phyloP scores from a whole-genome alignment of 1,139 yeast species.

The Taphrina wiesneri region DNA sequence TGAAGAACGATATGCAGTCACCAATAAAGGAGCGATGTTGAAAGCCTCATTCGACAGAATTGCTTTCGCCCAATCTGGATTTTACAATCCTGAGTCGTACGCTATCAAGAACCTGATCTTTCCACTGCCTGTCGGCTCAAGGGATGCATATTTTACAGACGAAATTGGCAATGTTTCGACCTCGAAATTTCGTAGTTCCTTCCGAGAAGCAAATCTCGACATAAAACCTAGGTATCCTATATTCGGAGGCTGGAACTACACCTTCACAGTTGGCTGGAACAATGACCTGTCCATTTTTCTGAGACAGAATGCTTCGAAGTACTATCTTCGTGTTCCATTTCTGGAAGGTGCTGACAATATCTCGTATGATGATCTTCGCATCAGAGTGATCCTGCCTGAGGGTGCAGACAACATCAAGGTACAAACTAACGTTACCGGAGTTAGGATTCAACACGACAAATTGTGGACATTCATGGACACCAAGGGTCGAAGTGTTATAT shows the following conservation, averaged over 20 bases:
- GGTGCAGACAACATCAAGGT: conserved; percentile 62
- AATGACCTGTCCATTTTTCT: conserved; percentile 59
- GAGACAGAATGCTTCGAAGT: conserved; percentile 53
- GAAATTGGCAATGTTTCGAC: conserved; percentile 95
- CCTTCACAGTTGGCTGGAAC: conserved; percentile 93
- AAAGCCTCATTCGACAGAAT: conserved; percentile 52
- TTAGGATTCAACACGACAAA: conserved; percentile 49
- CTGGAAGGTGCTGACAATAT: conserved; percentile 70
- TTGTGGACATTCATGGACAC: conserved; percentile 66
- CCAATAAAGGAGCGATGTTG: conserved; percentile 71
- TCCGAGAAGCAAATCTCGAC: conserved; percentile 52
- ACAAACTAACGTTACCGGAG: conserved; percentile 55
- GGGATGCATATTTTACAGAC: conserved; percentile 77
- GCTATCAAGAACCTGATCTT: conserved; percentile 52
- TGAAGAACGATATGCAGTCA: conserved; percentile 82
- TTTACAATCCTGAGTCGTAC: conserved; percentile 45
- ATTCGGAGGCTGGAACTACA: conserved; percentile 95
- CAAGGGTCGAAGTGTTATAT: conserved; percentile 78
- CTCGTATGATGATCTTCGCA: conserved; percentile 62
- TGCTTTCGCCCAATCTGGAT: conserved; percentile 43
- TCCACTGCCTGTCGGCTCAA: conserved; percentile 56
- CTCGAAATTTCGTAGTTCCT: conserved; percentile 50
- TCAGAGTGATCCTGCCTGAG: conserved; percentile 80
- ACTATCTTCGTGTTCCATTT: conserved; percentile 67
- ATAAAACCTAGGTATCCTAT: conserved; percentile 87